Percentiles rank a stretch among this genome's conserved stretches.
phyloP scores from a whole-genome alignment of 1,139 yeast genomes.

The Wickerhamiella infanticola region DNA sequence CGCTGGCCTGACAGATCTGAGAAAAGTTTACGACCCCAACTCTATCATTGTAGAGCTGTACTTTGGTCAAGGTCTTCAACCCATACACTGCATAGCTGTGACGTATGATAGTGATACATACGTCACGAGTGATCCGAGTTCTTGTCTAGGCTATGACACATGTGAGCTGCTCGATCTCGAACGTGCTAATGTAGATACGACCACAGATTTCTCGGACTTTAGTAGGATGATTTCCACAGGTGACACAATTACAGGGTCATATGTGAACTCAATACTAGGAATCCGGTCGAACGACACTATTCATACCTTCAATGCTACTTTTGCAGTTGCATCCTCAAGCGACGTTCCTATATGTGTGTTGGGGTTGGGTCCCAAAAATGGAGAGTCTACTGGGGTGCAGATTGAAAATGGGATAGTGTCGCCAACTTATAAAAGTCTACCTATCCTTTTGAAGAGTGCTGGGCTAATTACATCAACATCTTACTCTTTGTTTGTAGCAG shows the following conservation, averaged over 20 bases:
- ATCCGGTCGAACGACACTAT: neutral
- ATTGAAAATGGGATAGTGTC: conserved; percentile 6
- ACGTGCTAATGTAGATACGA: neutral
- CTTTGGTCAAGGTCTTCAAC: neutral
- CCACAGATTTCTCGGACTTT: neutral
- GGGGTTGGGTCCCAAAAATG: conserved; percentile 7
- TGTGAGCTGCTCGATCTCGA: neutral
- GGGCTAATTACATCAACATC: conserved; percentile 34
- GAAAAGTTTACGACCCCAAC: neutral
- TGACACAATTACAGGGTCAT: neutral
- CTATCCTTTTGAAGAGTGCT: conserved; percentile 28
- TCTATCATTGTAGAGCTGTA: neutral
- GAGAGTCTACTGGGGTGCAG: conserved; percentile 6
- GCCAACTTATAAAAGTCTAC: conserved; percentile 26
- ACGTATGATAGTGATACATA: conserved; percentile 1
- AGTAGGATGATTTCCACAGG: neutral
- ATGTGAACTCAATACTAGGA: neutral
- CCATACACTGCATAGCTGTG: neutral
- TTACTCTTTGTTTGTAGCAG: conserved; percentile 37
- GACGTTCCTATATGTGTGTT: conserved; percentile 3
- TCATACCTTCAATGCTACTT: neutral
- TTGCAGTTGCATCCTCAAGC: neutral
- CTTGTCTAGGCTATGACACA: neutral
- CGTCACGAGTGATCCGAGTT: neutral
- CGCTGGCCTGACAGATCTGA: neutral